A percentile compares a stretch with the other conserved stretches of the same genome.
Evolutionary conservation across 257 asterid species (phyloP).

Genomic region (Buddleja alternifolia): DNA sequence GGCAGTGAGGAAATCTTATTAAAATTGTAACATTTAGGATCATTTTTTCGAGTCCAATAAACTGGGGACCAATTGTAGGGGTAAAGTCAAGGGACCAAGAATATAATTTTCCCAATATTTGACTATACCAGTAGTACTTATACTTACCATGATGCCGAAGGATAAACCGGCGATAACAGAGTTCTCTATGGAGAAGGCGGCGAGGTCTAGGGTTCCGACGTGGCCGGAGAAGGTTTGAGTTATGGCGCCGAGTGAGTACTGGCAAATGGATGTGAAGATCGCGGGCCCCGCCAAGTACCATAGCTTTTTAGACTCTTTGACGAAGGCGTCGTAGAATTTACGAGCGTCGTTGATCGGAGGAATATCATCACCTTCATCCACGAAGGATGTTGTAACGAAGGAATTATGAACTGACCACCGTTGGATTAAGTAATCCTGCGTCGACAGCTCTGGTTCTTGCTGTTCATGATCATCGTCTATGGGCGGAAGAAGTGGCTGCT

Average conservation of each 20-base stretch:
- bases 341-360: neutral
- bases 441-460: too few species aligned
- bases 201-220: constrained; percentile 29
- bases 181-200: constrained; percentile 26
- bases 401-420: too few species aligned
- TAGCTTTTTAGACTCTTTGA: constrained; percentile 23
- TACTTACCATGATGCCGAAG: constrained; percentile 29
- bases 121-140: too few species aligned
- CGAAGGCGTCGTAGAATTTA: constrained; percentile 4
- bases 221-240: constrained; percentile 30
- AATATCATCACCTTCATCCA: constrained; percentile 19
- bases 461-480: too few species aligned
- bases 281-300: constrained; percentile 37
- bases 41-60: too few species aligned
- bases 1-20: too few species aligned
- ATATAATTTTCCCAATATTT: too few species aligned
- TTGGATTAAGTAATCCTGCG: too few species aligned
- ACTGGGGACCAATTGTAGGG: neutral
- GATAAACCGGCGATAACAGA: constrained; percentile 33
- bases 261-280: constrained; percentile 32
- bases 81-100: too few species aligned
- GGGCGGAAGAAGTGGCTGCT: too few species aligned
- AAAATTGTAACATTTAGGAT: too few species aligned
- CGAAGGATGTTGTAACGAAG: neutral
- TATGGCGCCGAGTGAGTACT: constrained; percentile 35